Conservation (phyloP, 345 rosid species). For the Gossypium longicalyx region DNA sequence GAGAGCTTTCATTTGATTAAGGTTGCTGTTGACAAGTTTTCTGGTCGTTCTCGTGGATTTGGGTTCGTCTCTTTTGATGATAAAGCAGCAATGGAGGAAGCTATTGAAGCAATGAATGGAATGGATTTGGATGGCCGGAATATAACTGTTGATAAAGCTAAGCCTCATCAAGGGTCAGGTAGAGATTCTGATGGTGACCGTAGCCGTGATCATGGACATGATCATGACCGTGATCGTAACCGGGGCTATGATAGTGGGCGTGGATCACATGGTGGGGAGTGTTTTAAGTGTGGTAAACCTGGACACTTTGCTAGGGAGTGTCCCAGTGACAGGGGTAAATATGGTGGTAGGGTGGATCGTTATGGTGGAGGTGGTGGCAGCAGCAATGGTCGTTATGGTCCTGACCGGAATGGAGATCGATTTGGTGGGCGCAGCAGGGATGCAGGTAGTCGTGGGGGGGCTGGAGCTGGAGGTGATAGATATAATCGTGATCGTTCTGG, state of each 20-base stretch:
- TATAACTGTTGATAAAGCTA: conserved; percentile 91
- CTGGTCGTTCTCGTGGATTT: conserved; percentile 96
- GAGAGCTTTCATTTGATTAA: conserved; percentile 22
- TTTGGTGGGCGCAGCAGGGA: conserved; percentile 65
- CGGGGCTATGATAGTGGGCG: conserved; percentile 56
- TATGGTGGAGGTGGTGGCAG: conserved; percentile 33
- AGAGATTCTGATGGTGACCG: conserved; percentile 78
- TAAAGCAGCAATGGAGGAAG: conserved; percentile 83
- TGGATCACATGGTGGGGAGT: conserved; percentile 68
- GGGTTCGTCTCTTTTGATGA: conserved; percentile 91
- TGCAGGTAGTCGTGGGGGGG: conserved; percentile 53
- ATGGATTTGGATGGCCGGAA: conserved; percentile 86
- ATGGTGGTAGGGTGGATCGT: conserved; percentile 33
- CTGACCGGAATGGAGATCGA: conserved; percentile 73
- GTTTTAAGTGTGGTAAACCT: conserved; percentile 94
- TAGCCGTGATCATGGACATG: conserved; percentile 64
- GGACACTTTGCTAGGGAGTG: conserved; percentile 97
- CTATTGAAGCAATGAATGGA: conserved; percentile 85
- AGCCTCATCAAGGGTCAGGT: conserved; percentile 72
- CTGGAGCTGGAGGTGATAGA: conserved; percentile 61
- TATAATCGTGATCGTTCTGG: conserved; percentile 73
- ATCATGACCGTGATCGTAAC: conserved; percentile 29
- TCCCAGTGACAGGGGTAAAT: conserved; percentile 60
- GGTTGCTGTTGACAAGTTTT: conserved; percentile 86
- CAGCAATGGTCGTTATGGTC: conserved; percentile 57